Percentiles rank a stretch among this genome's conserved stretches.
Evolutionary conservation across 306 rosid species (phyloP).

Genomic region (Comarum palustre): DNA sequence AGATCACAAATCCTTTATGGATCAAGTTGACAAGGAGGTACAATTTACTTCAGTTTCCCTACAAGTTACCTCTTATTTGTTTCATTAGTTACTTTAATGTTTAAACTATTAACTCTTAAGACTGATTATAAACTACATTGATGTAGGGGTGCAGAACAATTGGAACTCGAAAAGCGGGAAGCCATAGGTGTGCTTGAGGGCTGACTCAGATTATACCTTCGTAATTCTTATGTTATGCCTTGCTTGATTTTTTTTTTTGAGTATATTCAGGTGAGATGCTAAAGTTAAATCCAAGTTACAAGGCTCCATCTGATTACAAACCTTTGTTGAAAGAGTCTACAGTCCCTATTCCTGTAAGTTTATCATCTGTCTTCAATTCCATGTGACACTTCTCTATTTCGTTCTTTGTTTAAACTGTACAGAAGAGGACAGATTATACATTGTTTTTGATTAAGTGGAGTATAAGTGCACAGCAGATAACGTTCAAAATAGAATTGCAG

Average conservation of each 20-base stretch:
- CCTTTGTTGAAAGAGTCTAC: constrained; percentile 76
- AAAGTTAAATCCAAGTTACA: constrained; percentile 80
- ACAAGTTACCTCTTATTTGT: constrained; percentile 2
- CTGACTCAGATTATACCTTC: constrained; percentile 25
- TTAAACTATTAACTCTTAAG: constrained; percentile 1
- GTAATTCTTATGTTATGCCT: constrained; percentile 5
- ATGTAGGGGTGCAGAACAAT: constrained; percentile 49
- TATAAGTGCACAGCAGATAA: background rate
- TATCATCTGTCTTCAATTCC: constrained; percentile 24
- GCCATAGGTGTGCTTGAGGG: constrained; percentile 54
- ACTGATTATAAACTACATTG: constrained; percentile 35
- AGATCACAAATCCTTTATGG: constrained; percentile 28
- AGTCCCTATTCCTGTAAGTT: constrained; percentile 79
- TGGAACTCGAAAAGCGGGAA: constrained; percentile 81
- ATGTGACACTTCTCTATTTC: background rate
- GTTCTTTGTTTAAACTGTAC: background rate
- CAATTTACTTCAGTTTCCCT: constrained; percentile 7
- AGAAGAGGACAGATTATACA: background rate
- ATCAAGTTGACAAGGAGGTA: constrained; percentile 55
- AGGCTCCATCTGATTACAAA: constrained; percentile 76
- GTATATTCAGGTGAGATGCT: constrained; percentile 71
- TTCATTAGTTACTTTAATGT: constrained; percentile 14
- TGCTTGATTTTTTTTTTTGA: constrained; percentile 20
- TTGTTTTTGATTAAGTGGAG: background rate
- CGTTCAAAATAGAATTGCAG: background rate